Evolutionary conservation across 176 grass and related monocot species (phyloP).

Genomic region (Musa schizocarpa): DNA sequence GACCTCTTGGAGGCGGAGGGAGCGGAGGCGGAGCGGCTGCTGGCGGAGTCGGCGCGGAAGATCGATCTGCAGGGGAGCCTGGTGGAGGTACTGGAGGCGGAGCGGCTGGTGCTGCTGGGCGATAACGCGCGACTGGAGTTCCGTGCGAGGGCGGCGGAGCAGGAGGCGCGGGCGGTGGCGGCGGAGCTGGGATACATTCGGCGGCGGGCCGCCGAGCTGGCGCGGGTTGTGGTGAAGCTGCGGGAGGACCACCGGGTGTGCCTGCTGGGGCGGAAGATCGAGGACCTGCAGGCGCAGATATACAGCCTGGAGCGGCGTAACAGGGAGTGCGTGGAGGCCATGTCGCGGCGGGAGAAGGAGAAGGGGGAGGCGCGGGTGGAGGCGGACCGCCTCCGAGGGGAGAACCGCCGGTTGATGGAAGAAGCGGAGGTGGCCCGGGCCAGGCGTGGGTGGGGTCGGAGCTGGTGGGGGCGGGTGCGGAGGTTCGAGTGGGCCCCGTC

Average conservation of each 20-base stretch:
- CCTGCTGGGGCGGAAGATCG: constrained; percentile 55
- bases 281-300: constrained; percentile 66
- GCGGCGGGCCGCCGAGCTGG: constrained; percentile 63
- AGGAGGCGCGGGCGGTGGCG: constrained; percentile 31
- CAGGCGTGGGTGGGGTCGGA: background rate
- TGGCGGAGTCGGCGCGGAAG: constrained; percentile 40
- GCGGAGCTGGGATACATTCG: constrained; percentile 66
- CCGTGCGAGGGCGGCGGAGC: constrained; percentile 36
- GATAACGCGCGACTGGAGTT: constrained; percentile 72
- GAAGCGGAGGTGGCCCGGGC: background rate
- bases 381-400: background rate
- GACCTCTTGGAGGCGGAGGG: constrained; percentile 47
- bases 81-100: constrained; percentile 79
- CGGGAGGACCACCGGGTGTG: constrained; percentile 72
- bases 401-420: background rate
- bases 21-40: constrained; percentile 16
- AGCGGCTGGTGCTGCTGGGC: constrained; percentile 70
- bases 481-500: constrained; percentile 49
- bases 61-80: constrained; percentile 84
- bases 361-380: background rate
- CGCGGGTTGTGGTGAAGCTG: constrained; percentile 56
- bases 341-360: background rate
- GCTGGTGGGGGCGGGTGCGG: constrained; percentile 41
- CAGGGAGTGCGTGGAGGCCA: constrained; percentile 52
- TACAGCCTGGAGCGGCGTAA: constrained; percentile 67